These are phyloP conservation scores for Fusarium sp. DNA, from an alignment of 2,329 filamentous ascomycete species.

Conservation along the genomic window DNA sequence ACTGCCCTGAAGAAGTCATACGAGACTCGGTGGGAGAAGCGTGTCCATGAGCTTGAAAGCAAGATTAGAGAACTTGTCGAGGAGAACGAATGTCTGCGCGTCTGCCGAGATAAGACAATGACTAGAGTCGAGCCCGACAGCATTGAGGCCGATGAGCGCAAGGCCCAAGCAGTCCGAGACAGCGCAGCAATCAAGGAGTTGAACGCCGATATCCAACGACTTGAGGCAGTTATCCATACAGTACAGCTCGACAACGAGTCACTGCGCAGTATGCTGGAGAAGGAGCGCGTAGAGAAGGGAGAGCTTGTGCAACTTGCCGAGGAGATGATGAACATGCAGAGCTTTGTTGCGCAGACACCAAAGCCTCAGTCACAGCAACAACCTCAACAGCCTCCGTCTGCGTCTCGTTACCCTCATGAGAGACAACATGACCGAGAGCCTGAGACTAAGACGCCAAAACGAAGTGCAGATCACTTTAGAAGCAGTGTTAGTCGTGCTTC, in stretches of 20 bases:
- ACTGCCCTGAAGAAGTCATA: conserved; percentile 86
- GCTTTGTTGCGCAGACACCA: conserved; percentile 49
- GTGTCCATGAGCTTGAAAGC: conserved; percentile 78
- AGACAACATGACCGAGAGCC: conserved; percentile 37
- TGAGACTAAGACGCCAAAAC: conserved; percentile 49
- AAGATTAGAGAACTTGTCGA: conserved; percentile 74
- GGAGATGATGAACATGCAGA: conserved; percentile 81
- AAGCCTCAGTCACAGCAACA: conserved; percentile 40
- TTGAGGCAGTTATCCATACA: conserved; percentile 76
- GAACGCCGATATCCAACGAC: conserved; percentile 77
- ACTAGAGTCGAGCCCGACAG: conserved; percentile 64
- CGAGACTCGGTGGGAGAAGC: conserved; percentile 90
- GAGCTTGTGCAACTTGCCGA: conserved; percentile 84
- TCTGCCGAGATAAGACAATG: conserved; percentile 72
- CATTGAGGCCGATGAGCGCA: conserved; percentile 60
- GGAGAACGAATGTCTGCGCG: conserved; percentile 79
- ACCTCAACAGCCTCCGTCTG: conserved; percentile 28
- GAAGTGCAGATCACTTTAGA: conserved; percentile 45
- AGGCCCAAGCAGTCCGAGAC: conserved; percentile 69
- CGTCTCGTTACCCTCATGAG: conserved; percentile 36
- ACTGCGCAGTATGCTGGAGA: conserved; percentile 72
- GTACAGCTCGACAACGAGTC: conserved; percentile 76
- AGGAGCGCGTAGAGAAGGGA: conserved; percentile 83
- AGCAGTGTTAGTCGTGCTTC: conserved; percentile 64
- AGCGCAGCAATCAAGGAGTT: conserved; percentile 74